Base-by-base conservation (phyloP, 169 alveolate species). In the Plasmodium fragile region DNA sequence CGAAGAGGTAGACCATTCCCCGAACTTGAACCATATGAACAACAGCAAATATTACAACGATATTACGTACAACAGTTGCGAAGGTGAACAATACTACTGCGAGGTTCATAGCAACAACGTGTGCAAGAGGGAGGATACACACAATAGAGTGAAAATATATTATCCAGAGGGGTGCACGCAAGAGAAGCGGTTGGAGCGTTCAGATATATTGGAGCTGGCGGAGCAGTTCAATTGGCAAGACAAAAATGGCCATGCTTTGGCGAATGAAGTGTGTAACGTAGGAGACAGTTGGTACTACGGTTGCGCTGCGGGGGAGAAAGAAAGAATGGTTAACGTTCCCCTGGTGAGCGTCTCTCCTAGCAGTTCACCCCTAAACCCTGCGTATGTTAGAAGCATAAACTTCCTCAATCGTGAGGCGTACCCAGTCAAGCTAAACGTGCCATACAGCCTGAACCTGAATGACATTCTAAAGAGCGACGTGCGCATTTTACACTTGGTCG, bases 381-480 rank as follows among this genome's bases (percentile, higher is more conserved):
- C 36, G 1, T 10, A 52, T 25, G 59, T 85, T 16, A 75, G 43
- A 10, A 32, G 11, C 43, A 73, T 85, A 73, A 85, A 85, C 41
- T 85, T 85, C 41, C 41, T 85, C 8, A 77, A 85, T 36, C 36
- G 49, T n/a, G 13, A 52, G 36, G 13, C 79, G 65, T 85, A 85
- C 30, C 93, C 93, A 0, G 13, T 85, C 16, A 85, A 85, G 45
- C 41, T 85, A 34, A 73, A 75, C 43, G 65, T 85, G 25, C 11
- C 18, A 2, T 30, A 85, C 79, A 75, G 79, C 65, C 39, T 85
- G 43, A 16, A 85, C 69, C 49, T 85, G 11, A 85, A 73, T 53
- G 93, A 85, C 4, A 73, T 85, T 4, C 43, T 85, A 18, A 75
- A 73, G 30, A 75, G 39, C 43, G 93, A 85, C 65, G 28, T 69